phyloP scores from a whole-genome alignment of 306 rosid species.

The Rosa lucieae region DNA sequence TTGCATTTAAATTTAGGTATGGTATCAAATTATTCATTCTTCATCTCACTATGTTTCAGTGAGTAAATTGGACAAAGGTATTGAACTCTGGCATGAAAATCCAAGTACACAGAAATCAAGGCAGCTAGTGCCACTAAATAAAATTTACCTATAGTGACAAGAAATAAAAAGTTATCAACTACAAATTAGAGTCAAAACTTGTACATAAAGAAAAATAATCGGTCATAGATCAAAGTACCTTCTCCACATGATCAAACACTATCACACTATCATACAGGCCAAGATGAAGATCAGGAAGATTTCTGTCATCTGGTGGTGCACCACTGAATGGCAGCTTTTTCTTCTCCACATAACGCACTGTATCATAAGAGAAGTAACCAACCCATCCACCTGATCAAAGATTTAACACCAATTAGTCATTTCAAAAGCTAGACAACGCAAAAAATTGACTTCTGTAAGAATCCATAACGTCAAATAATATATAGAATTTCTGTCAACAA shows the following conservation, averaged over 20 bases:
- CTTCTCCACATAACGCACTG: conserved; percentile 93
- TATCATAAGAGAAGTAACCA: conserved; percentile 94
- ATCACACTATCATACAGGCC: conserved; percentile 90
- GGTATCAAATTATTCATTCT: not conserved
- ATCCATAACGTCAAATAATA: not conserved
- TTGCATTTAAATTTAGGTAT: not conserved
- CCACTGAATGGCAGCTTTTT: conserved; percentile 81
- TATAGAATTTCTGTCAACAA: not conserved
- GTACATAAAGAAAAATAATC: not conserved
- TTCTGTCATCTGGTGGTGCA: conserved; percentile 86
- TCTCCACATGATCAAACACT: conserved; percentile 93
- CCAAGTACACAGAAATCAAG: not conserved
- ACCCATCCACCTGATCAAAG: conserved; percentile 88
- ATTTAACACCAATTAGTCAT: conserved; percentile 14
- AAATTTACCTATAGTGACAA: not conserved
- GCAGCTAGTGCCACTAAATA: not conserved
- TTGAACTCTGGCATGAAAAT: not conserved
- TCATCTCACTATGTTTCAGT: not conserved
- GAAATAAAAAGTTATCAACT: not conserved
- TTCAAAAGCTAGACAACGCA: not conserved
- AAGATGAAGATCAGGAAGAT: conserved; percentile 92
- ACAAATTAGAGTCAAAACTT: not conserved
- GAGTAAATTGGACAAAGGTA: not conserved
- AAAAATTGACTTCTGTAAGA: not conserved
- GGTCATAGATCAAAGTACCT: conserved; percentile 46